Percentiles rank a stretch among this genome's conserved stretches.
phyloP scores from a whole-genome alignment of 2,329 filamentous ascomycete species.

The Neoascochyta sp. region DNA sequence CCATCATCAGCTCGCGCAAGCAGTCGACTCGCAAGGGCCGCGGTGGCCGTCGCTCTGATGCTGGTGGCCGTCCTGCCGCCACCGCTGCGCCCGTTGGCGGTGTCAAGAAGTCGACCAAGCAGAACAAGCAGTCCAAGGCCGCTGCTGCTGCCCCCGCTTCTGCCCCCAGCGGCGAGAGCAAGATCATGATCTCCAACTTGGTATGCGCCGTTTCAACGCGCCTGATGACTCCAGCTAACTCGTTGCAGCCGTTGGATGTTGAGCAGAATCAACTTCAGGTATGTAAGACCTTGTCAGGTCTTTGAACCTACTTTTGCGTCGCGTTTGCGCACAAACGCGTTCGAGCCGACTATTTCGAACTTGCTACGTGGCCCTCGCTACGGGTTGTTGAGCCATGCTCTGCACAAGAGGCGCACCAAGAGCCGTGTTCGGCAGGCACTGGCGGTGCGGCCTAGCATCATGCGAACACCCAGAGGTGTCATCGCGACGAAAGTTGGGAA shows the following conservation, averaged over 20 bases:
- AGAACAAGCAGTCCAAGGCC: constrained; percentile 57
- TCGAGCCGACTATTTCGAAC: constrained; percentile 30
- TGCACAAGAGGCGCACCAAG: constrained; percentile 25
- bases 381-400: constrained; percentile 27
- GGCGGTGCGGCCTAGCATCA: constrained; percentile 31
- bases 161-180: constrained; percentile 69
- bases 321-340: constrained; percentile 31
- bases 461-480: constrained; percentile 27
- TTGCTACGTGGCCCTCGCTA: constrained; percentile 14
- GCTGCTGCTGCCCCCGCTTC: constrained; percentile 62
- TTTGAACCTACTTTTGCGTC: constrained; percentile 39
- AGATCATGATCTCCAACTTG: constrained; percentile 98
- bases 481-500: constrained; percentile 25
- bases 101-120: constrained; percentile 71
- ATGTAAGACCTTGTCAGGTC: constrained; percentile 73
- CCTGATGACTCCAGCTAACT: constrained; percentile 46
- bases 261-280: constrained; percentile 98
- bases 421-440: constrained; percentile 32
- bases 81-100: constrained; percentile 74
- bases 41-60: constrained; percentile 44
- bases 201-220: constrained; percentile 55
- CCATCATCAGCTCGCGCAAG: constrained; percentile 81
- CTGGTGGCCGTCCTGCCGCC: constrained; percentile 53
- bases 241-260: constrained; percentile 81
- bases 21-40: constrained; percentile 48